Percentiles rank a stretch among this genome's conserved stretches.
Evolutionary conservation across 2,329 filamentous ascomycete genomes (phyloP).

Genomic region (Akanthomyces uredinophilus): DNA sequence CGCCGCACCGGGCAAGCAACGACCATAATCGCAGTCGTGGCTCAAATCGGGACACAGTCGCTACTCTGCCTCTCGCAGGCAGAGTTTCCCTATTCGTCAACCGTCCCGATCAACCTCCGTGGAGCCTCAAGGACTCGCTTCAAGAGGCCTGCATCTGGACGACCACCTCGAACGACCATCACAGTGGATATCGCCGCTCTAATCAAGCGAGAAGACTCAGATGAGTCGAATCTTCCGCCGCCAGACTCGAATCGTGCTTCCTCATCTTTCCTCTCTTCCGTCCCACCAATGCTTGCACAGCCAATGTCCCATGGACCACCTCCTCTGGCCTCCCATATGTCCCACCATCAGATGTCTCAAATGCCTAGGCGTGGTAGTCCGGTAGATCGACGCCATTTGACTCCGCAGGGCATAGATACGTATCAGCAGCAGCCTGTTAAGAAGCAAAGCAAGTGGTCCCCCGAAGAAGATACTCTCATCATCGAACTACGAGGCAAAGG

Average conservation of each 20-base stretch:
- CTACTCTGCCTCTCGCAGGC: conserved; percentile 38
- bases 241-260: conserved; percentile 26
- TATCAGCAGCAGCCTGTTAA: conserved; percentile 70
- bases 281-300: conserved; percentile 19
- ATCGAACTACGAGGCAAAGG: conserved; percentile 84
- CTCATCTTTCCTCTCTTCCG: conserved; percentile 20
- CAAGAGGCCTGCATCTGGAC: conserved; percentile 22
- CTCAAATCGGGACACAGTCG: conserved; percentile 38
- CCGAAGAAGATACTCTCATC: conserved; percentile 88
- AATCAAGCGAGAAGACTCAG: conserved; percentile 69
- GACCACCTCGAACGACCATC: conserved; percentile 35
- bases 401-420: conserved; percentile 39
- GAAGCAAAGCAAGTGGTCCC: conserved; percentile 95
- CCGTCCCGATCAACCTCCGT: conserved; percentile 6
- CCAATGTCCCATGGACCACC: conserved; percentile 13
- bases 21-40: conserved; percentile 32
- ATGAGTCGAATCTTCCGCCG: conserved; percentile 51
- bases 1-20: conserved; percentile 13
- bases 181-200: conserved; percentile 95
- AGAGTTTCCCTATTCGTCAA: conserved; percentile 29
- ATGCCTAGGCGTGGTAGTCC: not conserved
- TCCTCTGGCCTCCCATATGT: conserved; percentile 9
- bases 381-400: conserved; percentile 13
- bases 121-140: not conserved
- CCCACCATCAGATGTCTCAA: conserved; percentile 3